phyloP scores from a whole-genome alignment of 345 rosid species.

The Erysimum cheiranthoides region DNA sequence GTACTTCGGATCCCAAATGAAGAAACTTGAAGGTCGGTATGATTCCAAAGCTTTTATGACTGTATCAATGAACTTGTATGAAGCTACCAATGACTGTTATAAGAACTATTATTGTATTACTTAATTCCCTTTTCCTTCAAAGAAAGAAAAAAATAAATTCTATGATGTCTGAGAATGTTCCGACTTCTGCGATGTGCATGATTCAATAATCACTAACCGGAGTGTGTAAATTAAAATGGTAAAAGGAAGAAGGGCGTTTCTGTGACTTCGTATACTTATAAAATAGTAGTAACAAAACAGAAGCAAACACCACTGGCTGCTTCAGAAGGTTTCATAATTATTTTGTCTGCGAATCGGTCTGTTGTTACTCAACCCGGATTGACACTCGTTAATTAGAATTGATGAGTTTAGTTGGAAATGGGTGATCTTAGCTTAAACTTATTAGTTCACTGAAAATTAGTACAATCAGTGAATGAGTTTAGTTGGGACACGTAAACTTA shows the following conservation, averaged over 20 bases:
- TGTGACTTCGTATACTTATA: background rate
- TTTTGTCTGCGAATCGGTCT: too few species aligned
- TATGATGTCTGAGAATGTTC: constrained; percentile 6
- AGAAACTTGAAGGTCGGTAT: background rate
- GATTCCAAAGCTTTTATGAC: constrained; percentile 13
- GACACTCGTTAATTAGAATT: too few species aligned
- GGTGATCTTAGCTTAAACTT: too few species aligned
- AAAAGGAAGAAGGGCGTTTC: constrained; percentile 2
- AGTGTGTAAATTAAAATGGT: background rate
- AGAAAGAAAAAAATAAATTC: background rate
- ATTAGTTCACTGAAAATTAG: too few species aligned
- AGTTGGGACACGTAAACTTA: too few species aligned
- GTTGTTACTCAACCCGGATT: too few species aligned
- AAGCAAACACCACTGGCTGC: too few species aligned
- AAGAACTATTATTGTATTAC: constrained; percentile 3
- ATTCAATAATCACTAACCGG: background rate
- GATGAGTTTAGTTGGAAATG: too few species aligned
- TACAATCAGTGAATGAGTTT: too few species aligned
- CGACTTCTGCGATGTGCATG: constrained; percentile 14
- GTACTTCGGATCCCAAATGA: constrained; percentile 50
- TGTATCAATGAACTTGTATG: constrained; percentile 24
- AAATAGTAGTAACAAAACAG: too few species aligned
- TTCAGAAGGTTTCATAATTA: too few species aligned
- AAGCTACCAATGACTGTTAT: constrained; percentile 2
- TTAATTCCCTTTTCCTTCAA: constrained; percentile 6